phyloP scores from a whole-genome alignment of 1,284 basidiomycete genomes.

The Marasmius tenuissimus region DNA sequence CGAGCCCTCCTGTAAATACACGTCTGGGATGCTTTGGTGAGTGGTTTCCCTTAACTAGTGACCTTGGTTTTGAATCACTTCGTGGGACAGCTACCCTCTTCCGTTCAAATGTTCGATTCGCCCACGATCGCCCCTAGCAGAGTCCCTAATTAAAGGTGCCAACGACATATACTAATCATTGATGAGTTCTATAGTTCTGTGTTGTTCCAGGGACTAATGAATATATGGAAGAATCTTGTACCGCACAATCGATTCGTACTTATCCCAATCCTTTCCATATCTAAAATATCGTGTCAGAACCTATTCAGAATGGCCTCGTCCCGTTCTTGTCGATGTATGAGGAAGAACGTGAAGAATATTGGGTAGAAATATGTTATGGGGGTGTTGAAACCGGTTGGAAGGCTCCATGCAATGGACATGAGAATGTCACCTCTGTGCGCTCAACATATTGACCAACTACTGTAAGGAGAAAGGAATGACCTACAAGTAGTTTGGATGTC shows the following conservation, averaged over 20 bases:
- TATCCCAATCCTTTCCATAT: constrained; percentile 78
- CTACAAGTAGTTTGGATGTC: constrained; percentile 92
- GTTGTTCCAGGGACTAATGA: constrained; percentile 42
- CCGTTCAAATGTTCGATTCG: not conserved
- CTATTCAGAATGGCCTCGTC: constrained; percentile 68
- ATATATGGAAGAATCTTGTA: constrained; percentile 89
- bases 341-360: constrained; percentile 83
- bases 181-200: too few relatives aligned
- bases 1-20: not conserved
- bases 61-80: not conserved
- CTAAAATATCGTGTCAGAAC: not conserved
- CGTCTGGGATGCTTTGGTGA: constrained; percentile 3
- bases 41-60: not conserved
- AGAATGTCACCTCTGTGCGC: constrained; percentile 74
- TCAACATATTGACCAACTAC: too few relatives aligned
- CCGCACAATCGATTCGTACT: constrained; percentile 82
- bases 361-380: constrained; percentile 97
- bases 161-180: too few relatives aligned
- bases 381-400: constrained; percentile 89
- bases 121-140: not conserved
- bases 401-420: constrained; percentile 90
- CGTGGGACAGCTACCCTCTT: not conserved
- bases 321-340: constrained; percentile 86
- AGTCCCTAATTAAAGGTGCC: not conserved
- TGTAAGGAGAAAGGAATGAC: constrained; percentile 26